A percentile compares a stretch with the other conserved stretches of the same genome.
These are phyloP conservation scores for Ganoderma leucocontextum DNA, from an alignment of 1,284 basidiomycete species.

Conservation along the genomic window DNA sequence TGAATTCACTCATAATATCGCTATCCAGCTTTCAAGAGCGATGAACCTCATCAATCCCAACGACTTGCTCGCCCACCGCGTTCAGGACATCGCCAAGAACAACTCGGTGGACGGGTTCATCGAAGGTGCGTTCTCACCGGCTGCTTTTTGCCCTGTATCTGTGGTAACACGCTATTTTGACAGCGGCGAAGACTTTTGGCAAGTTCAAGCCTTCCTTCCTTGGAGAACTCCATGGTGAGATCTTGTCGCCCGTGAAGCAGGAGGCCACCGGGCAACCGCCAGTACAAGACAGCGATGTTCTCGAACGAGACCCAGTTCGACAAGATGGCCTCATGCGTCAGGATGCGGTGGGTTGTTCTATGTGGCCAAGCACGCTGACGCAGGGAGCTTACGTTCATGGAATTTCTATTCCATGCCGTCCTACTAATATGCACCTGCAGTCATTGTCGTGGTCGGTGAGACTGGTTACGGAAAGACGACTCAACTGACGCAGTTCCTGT, in stretches of 20 bases:
- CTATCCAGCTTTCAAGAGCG: slow-evolving; percentile 82
- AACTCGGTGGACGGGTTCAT: slow-evolving; percentile 74
- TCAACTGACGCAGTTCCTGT: slow-evolving; percentile 90
- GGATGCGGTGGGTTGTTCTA: slow-evolving; percentile 62
- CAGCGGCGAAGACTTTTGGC: slow-evolving; percentile 85
- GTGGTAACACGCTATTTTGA: slow-evolving; percentile 27
- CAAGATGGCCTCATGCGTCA: slow-evolving; percentile 78
- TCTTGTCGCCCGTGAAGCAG: slow-evolving; percentile 71
- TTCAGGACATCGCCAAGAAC: slow-evolving; percentile 82
- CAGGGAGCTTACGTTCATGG: neutral
- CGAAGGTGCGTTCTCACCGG: slow-evolving; percentile 48
- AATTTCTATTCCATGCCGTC: too few species aligned
- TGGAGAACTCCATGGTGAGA: slow-evolving; percentile 62
- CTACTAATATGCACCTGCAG: slow-evolving; percentile 47
- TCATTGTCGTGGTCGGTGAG: slow-evolving; percentile 94
- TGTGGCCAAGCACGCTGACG: neutral
- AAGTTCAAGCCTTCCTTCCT: slow-evolving; percentile 80
- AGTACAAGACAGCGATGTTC: slow-evolving; percentile 77
- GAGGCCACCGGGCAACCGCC: slow-evolving; percentile 63
- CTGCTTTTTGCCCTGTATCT: neutral
- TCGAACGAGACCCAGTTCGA: slow-evolving; percentile 80
- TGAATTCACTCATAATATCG: slow-evolving; percentile 78
- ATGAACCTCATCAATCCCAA: slow-evolving; percentile 86
- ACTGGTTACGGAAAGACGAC: slow-evolving; percentile 97
- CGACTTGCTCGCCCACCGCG: slow-evolving; percentile 79